These are phyloP conservation scores for Alternaria conjuncta DNA, from an alignment of 2,329 filamentous ascomycete species.

Conservation along the genomic window DNA sequence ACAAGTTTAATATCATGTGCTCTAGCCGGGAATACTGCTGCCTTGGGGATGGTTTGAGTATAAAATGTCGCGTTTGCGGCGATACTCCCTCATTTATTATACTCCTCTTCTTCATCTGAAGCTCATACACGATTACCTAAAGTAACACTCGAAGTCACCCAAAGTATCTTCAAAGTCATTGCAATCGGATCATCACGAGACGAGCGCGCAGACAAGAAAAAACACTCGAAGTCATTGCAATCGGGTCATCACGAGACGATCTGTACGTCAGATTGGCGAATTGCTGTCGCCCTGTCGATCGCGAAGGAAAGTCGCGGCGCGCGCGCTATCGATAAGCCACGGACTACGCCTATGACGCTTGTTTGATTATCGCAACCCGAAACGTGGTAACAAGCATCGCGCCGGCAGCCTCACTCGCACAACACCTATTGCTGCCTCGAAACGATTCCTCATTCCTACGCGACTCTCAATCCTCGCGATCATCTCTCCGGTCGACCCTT, in stretches of 20 bases:
- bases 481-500: neutral
- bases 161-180: neutral
- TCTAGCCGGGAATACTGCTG: too few relatives aligned
- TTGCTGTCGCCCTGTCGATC: neutral
- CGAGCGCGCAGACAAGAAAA: too few relatives aligned
- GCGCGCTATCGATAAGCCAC: constrained; percentile 20
- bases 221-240: neutral
- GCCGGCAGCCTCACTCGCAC: constrained; percentile 2
- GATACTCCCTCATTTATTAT: too few relatives aligned
- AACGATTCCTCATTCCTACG: neutral
- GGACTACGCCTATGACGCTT: constrained; percentile 14
- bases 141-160: neutral
- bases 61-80: too few relatives aligned
- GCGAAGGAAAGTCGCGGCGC: neutral
- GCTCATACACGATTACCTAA: too few relatives aligned
- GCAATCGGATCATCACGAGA: neutral
- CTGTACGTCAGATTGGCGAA: neutral
- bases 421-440: neutral
- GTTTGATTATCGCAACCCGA: constrained; percentile 12
- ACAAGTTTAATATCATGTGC: too few relatives aligned
- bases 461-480: neutral
- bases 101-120: too few relatives aligned
- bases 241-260: neutral
- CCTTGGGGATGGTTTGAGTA: too few relatives aligned
- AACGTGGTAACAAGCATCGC: constrained; percentile 24